Evolutionary conservation across 495 filamentous ascomycete genomes (phyloP).

Genomic region (Cercophora sp.): DNA sequence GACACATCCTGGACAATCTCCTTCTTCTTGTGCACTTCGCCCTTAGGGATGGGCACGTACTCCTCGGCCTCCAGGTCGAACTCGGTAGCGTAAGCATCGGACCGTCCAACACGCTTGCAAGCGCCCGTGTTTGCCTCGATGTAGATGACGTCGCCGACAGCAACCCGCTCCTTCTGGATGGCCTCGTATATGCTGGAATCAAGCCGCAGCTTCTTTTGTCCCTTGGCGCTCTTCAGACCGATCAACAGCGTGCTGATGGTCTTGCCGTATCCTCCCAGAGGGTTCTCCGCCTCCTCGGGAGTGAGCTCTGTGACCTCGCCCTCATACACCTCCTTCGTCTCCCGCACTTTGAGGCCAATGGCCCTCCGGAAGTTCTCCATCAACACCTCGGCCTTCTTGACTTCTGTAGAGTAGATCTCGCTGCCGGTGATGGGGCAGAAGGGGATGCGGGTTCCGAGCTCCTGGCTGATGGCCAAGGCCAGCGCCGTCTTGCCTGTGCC

Average conservation of each 20-base stretch:
- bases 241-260: constrained; percentile 90
- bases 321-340: constrained; percentile 98
- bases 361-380: constrained; percentile 98
- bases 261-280: constrained; percentile 90
- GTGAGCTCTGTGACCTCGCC: constrained; percentile 95
- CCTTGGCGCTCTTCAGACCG: constrained; percentile 82
- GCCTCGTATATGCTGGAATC: constrained; percentile 98
- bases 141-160: constrained; percentile 95
- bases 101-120: constrained; percentile 91
- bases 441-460: constrained; percentile 93
- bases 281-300: constrained; percentile 96
- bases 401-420: constrained; percentile 93
- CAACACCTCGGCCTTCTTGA: constrained; percentile 97
- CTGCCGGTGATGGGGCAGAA: constrained; percentile 97
- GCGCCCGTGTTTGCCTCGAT: constrained; percentile 98
- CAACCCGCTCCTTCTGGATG: constrained; percentile 95
- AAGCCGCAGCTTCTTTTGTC: constrained; percentile 92
- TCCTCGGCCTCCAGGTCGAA: constrained; percentile 98
- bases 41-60: constrained; percentile 97
- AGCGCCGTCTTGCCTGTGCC: constrained; percentile 97
- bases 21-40: constrained; percentile 99
- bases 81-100: constrained; percentile 94
- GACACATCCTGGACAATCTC: constrained; percentile 99
- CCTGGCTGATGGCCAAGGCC: constrained; percentile 88
- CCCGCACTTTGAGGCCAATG: constrained; percentile 91